A percentile compares a stretch with the other conserved stretches of the same genome.
phyloP scores from a whole-genome alignment of 495 filamentous ascomycete species.

The Chaetomium tenue region DNA sequence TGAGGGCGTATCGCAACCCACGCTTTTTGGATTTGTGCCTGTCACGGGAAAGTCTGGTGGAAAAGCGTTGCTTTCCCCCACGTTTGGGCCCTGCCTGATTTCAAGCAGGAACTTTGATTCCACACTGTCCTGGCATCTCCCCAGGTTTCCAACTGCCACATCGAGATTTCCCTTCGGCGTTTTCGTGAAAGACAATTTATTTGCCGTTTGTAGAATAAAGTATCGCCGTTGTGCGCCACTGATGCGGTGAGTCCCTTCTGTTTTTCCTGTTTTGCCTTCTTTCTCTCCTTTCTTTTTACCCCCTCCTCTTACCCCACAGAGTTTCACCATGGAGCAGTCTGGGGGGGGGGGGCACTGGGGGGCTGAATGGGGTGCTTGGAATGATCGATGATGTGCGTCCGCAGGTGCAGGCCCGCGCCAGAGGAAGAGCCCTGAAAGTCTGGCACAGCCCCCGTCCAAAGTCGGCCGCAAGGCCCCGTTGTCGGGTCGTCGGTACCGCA shows the following conservation, averaged over 20 bases:
- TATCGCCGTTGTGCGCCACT: background rate
- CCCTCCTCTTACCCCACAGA: background rate
- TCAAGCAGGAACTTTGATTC: too few relatives aligned
- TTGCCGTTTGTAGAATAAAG: background rate
- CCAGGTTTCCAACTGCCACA: background rate
- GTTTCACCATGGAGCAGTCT: background rate
- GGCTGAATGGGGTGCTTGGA: background rate
- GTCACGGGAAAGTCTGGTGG: background rate
- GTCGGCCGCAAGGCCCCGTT: constrained; percentile 9
- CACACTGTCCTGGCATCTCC: background rate
- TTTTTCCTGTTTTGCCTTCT: background rate
- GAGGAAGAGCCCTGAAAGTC: background rate
- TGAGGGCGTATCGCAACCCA: background rate
- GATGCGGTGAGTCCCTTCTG: background rate
- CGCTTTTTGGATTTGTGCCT: background rate
- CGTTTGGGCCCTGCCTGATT: background rate
- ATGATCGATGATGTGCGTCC: constrained; percentile 2
- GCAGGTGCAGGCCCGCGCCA: background rate
- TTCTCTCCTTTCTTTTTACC: background rate
- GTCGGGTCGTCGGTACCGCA: constrained; percentile 23
- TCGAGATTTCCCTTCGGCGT: background rate
- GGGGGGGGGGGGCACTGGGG: too few relatives aligned
- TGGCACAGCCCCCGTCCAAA: constrained; percentile 5
- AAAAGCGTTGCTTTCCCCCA: background rate
- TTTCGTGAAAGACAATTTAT: background rate